Evolutionary conservation across 805 yeast genomes (phyloP).

Genomic region (Scheffersomyces ergatensis): DNA sequence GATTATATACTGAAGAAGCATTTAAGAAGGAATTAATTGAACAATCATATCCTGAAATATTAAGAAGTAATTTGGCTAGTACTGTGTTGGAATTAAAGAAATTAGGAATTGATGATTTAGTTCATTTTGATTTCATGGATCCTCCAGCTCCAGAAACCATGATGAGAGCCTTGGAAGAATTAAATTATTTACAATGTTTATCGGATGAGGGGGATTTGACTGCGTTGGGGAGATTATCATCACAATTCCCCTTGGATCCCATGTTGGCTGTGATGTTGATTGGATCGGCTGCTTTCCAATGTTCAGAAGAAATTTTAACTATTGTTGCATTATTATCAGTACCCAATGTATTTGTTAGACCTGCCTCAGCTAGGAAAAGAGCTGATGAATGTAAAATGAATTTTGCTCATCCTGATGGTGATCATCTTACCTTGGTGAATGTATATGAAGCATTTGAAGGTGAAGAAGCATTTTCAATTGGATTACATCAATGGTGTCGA

Average conservation of each 20-base stretch:
- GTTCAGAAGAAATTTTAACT: constrained; percentile 85
- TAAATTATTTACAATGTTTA: constrained; percentile 84
- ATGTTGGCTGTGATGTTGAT: constrained; percentile 91
- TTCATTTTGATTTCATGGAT: constrained; percentile 97
- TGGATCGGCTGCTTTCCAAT: constrained; percentile 78
- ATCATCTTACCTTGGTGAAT: constrained; percentile 85
- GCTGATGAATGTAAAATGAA: constrained; percentile 88
- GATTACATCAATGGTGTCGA: constrained; percentile 83
- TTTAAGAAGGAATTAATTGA: constrained; percentile 90
- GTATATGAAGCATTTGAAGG: constrained; percentile 81
- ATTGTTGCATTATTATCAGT: constrained; percentile 89
- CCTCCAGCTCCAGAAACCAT: constrained; percentile 99
- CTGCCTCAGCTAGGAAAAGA: constrained; percentile 78
- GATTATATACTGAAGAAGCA: constrained; percentile 95
- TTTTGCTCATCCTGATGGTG: constrained; percentile 94
- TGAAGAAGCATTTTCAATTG: constrained; percentile 66
- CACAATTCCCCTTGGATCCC: constrained; percentile 94
- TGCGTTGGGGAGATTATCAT: constrained; percentile 83
- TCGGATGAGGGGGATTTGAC: constrained; percentile 92
- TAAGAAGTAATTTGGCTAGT: constrained; percentile 84
- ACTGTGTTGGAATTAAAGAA: constrained; percentile 93
- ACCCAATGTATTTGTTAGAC: constrained; percentile 93
- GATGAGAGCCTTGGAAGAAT: constrained; percentile 98
- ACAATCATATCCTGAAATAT: constrained; percentile 94
- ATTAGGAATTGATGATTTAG: constrained; percentile 92